Evolutionary conservation across 108 stramenopile genomes (phyloP), one percentile per base, ranked within the genome.

Genomic region (Stephanodiscus minutulus): DNA sequence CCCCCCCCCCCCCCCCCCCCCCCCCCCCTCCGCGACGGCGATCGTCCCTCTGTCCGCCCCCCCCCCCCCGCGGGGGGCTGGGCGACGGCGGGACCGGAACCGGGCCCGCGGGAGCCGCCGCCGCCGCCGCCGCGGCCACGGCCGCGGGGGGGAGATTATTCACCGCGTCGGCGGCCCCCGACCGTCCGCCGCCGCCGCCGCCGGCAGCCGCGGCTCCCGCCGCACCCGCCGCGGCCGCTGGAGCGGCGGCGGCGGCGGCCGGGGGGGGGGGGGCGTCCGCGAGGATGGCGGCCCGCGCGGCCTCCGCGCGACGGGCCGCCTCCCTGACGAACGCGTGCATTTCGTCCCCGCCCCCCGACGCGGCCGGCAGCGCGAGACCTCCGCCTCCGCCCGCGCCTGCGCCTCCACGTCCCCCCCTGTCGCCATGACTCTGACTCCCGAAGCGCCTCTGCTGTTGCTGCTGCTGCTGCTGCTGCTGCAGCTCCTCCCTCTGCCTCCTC

Each of bases 241-340:
- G 13, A 43, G 27, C 31, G 4, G 43, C 66, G 44, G 72, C 73
- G 10, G 68, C 72, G 15, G 54, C 66, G 8, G 37, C 73, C 12
- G 73, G 59, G n/a, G 66, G 55, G 3, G 49, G 65, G 36, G 65
- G 71, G 8, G 52, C 18, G n/a, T 48, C 28, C 25, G 54, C 65
- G 9, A 57, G 21, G 4, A 78, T 53, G 20, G 77, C 82, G 33
- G 77, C 77, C 50, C 87, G 68, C 7, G 85, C 87, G 39, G 68
- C 76, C 68, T 81, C 80, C n/a, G 87, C 85, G 27, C 87, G 61
- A 48, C 85, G 80, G 21, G 85, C 72, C 0, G 85, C 87, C 67
- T 85, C 85, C 66, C 71, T 59, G 15, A 87, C 68, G 46, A 82
- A 80, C 9, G 70, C 72, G 61, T 86, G 75, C 81, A 84, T 86